phyloP scores from a whole-genome alignment of 78 protist genomes.

The Ministeria vibrans region DNA sequence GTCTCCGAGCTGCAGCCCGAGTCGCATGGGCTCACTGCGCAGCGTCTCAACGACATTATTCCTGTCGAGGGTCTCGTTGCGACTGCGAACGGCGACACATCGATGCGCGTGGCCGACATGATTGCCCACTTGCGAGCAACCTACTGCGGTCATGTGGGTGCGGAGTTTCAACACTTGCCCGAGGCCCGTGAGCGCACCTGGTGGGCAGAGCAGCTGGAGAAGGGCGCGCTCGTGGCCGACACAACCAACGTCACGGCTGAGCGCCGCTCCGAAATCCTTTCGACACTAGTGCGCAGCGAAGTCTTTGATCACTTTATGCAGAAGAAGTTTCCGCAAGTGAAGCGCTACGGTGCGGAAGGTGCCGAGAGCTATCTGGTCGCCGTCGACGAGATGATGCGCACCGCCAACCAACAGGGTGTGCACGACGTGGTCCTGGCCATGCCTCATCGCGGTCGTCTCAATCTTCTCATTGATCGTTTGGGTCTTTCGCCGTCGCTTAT shows the following conservation, averaged over 20 bases:
- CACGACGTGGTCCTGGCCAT: conserved; percentile 82
- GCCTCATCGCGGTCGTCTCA: conserved; percentile 94
- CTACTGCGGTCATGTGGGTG: conserved; percentile 12
- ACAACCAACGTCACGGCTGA: background rate
- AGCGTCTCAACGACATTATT: background rate
- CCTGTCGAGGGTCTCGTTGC: background rate
- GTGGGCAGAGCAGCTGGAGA: background rate
- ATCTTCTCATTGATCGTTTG: conserved; percentile 47
- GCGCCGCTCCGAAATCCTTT: background rate
- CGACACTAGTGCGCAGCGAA: background rate
- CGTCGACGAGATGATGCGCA: background rate
- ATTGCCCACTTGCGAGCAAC: background rate
- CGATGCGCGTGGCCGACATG: background rate
- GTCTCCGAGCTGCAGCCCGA: background rate
- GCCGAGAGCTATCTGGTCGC: conserved; percentile 62
- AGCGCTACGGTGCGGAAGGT: conserved; percentile 61
- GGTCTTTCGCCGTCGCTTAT: background rate
- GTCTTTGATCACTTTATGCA: conserved; percentile 65
- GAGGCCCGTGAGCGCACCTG: background rate
- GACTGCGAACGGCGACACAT: background rate
- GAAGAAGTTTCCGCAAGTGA: conserved; percentile 59
- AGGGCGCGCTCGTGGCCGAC: conserved; percentile 13
- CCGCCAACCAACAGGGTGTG: conserved; percentile 46
- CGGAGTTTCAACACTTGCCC: conserved; percentile 26
- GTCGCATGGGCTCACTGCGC: background rate